Evolutionary conservation across 345 rosid genomes (phyloP), one percentile per base, ranked within the genome.

Genomic region (Acer campestre): DNA sequence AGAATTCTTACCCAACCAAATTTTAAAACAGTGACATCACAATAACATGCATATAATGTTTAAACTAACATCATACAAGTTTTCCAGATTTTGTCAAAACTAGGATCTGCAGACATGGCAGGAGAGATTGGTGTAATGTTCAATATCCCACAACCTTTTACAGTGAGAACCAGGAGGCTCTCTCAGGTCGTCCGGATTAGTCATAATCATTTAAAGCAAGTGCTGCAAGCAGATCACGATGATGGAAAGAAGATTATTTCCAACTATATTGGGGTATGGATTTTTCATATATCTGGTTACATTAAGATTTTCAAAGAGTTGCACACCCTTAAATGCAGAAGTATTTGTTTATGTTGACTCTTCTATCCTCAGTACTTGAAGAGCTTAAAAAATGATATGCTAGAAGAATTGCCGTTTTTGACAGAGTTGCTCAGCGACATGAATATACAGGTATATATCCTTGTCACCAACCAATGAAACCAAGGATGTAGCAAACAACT

Each of bases 121-220:
- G 99, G 99, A 82, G 99, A 95, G 77, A 87, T 95, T 70, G 98
- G 97, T 53, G 99, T 95, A 59, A 63, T 93, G 20, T 93, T 95
- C 87, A 95, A 95, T 80, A 85, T 92, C 79, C 98, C 97, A 48
- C 99, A 95, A 79, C 99, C 98, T 49, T 90, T 85, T 77, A 86
- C 86, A 16, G 82, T 92, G 77, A 86, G 96, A 80, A 95, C 98
- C 59, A 87, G 85, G 68, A 84, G 92, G 80, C 97, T 95, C 67
- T 93, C 97, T 79, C 98, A 95, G 82, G 94, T 95, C 75, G 88
- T 95, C 65, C 79, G 94, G 78, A 86, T 95, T 35, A 86, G 97
- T 82, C 97, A 95, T 78, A 92, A 91, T 71, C 78, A 84, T 62
- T 90, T 95, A 83, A 93, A 95, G 86, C 97, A 93, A 82, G 85